Evolutionary conservation across 139 green algal genomes (phyloP).

Genomic region (Limnomonas spitsbergensis): DNA sequence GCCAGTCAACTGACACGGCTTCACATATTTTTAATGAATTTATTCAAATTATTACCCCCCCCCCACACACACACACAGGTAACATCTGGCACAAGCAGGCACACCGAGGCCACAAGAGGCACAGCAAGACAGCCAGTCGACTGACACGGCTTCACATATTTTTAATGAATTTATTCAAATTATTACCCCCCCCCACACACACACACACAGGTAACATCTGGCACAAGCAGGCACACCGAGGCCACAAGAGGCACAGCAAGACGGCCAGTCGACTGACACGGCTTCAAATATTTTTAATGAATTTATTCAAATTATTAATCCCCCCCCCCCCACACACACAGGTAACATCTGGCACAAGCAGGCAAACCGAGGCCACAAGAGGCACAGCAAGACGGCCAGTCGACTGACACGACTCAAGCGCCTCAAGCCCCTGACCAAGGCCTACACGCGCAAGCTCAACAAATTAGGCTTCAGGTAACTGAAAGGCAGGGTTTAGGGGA

Average conservation of each 20-base stretch:
- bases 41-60: too few species aligned
- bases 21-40: too few species aligned
- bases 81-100: constrained; percentile 31
- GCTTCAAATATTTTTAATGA: too few species aligned
- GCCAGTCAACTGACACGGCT: too few species aligned
- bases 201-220: constrained; percentile 18
- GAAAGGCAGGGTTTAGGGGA: too few species aligned
- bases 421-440: constrained; percentile 19
- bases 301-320: too few species aligned
- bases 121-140: constrained; percentile 6
- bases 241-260: constrained; percentile 21
- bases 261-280: constrained; percentile 8
- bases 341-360: constrained; percentile 28
- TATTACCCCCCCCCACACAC: too few species aligned
- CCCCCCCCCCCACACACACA: too few species aligned
- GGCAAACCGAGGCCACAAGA: constrained; percentile 20
- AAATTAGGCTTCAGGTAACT: not conserved
- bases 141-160: constrained; percentile 28
- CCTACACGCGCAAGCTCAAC: constrained; percentile 19
- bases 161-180: too few species aligned
- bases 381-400: constrained; percentile 10
- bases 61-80: too few species aligned
- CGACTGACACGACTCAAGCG: constrained; percentile 29
- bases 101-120: constrained; percentile 16
- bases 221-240: constrained; percentile 28